These are phyloP conservation scores for Ochromonas danica DNA, from an alignment of 108 stramenopile species.

Conservation along the genomic window DNA sequence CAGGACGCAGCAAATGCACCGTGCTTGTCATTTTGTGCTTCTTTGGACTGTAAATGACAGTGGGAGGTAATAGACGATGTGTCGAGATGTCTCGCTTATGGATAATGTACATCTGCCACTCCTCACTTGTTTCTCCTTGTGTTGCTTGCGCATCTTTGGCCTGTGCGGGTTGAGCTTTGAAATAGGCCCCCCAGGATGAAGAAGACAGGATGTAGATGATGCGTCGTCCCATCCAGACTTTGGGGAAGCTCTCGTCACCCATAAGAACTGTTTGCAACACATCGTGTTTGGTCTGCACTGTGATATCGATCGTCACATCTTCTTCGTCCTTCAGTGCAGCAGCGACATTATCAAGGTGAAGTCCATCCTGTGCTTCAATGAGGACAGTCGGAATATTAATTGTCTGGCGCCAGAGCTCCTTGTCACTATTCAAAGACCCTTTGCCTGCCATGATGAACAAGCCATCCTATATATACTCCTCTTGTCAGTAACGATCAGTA, in stretches of 20 bases:
- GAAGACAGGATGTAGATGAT: not conserved
- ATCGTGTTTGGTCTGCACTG: not conserved
- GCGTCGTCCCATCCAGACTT: not conserved
- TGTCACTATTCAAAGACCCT: too few species aligned
- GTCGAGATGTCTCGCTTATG: not conserved
- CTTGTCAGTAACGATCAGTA: too few species aligned
- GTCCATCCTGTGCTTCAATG: too few species aligned
- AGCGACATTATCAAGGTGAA: not conserved
- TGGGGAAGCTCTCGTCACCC: not conserved
- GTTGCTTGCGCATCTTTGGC: not conserved
- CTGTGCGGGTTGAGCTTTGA: too few species aligned
- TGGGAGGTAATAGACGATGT: not conserved
- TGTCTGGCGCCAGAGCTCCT: too few species aligned
- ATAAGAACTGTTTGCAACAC: not conserved
- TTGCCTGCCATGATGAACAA: too few species aligned
- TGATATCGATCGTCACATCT: not conserved
- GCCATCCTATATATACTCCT: too few species aligned
- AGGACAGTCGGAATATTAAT: too few species aligned
- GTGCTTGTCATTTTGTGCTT: too few species aligned
- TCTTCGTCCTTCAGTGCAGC: not conserved
- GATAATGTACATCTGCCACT: not conserved
- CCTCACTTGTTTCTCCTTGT: not conserved
- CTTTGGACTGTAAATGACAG: too few species aligned
- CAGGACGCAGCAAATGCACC: too few species aligned
- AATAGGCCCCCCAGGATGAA: not conserved